Evolutionary conservation across 768 basidiomycete genomes (phyloP).

Genomic region (Leccinum subtestaceum): DNA sequence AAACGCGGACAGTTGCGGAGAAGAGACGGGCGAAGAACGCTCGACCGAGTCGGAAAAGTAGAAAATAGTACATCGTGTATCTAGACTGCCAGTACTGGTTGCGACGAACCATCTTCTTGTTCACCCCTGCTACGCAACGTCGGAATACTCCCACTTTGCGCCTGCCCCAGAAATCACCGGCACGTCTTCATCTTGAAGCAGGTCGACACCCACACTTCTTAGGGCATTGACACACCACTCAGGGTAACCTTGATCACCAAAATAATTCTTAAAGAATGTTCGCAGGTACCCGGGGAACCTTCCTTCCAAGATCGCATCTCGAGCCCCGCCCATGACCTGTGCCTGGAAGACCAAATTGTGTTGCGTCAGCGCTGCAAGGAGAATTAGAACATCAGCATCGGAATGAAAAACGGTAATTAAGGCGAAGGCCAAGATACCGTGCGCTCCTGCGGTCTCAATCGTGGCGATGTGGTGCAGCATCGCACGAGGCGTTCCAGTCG

Average conservation of each 20-base stretch:
- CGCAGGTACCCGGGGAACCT: constrained; percentile 76
- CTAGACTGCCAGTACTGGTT: constrained; percentile 1
- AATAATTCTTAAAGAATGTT: constrained; percentile 76
- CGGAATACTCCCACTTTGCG: constrained; percentile 80
- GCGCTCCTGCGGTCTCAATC: constrained; percentile 82
- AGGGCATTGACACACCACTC: constrained; percentile 89
- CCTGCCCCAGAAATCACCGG: constrained; percentile 60
- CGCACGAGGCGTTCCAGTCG: constrained; percentile 62
- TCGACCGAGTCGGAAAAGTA: constrained; percentile 50
- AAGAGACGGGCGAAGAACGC: constrained; percentile 77
- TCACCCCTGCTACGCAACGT: constrained; percentile 24
- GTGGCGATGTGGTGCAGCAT: constrained; percentile 73
- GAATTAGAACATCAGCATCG: constrained; percentile 10
- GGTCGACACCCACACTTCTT: constrained; percentile 77
- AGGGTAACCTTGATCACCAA: constrained; percentile 74
- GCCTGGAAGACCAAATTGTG: constrained; percentile 89
- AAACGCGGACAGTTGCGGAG: constrained; percentile 61
- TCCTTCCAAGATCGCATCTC: constrained; percentile 76
- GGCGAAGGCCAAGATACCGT: constrained; percentile 48
- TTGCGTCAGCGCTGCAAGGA: constrained; percentile 62
- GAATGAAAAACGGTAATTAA: constrained; percentile 19
- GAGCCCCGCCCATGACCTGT: constrained; percentile 79
- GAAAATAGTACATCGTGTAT: constrained; percentile 18
- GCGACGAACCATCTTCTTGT: background rate
- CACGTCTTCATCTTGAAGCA: constrained; percentile 54